These are phyloP conservation scores for Camellia japonica DNA, from an alignment of 148 eudicot species.

Conservation along the genomic window DNA sequence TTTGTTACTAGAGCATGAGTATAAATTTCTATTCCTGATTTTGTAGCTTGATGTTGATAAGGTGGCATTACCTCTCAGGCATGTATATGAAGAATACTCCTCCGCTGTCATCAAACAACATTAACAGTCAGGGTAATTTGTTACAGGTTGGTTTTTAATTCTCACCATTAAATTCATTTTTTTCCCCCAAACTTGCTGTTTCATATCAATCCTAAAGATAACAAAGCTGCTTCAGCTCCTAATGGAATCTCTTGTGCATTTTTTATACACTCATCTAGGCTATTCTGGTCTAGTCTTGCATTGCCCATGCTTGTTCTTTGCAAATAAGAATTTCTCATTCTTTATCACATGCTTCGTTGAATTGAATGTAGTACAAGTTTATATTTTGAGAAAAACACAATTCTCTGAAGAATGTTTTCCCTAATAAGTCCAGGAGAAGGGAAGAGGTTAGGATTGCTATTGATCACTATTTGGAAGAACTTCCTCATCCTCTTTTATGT, in stretches of 20 bases:
- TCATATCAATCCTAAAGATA: background rate
- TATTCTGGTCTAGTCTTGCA: background rate
- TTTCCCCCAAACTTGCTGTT: background rate
- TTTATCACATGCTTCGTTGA: background rate
- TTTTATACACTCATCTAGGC: background rate
- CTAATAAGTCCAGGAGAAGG: background rate
- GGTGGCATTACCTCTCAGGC: constrained; percentile 44
- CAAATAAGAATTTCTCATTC: background rate
- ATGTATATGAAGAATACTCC: constrained; percentile 81
- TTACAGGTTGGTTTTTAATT: constrained; percentile 59
- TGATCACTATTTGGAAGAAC: background rate
- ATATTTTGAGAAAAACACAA: background rate
- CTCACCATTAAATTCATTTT: background rate
- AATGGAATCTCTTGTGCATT: background rate
- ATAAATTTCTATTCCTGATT: background rate
- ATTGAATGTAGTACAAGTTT: background rate
- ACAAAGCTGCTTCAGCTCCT: background rate
- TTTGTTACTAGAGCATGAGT: constrained; percentile 1
- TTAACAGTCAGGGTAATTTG: constrained; percentile 67
- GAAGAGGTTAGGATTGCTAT: background rate
- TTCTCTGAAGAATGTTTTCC: background rate
- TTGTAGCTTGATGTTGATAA: background rate
- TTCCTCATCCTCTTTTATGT: constrained; percentile 1
- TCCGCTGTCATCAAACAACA: constrained; percentile 59
- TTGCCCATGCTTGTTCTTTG: background rate